phyloP scores from a whole-genome alignment of 345 rosid species.

The Leavenworthia alabamica region DNA sequence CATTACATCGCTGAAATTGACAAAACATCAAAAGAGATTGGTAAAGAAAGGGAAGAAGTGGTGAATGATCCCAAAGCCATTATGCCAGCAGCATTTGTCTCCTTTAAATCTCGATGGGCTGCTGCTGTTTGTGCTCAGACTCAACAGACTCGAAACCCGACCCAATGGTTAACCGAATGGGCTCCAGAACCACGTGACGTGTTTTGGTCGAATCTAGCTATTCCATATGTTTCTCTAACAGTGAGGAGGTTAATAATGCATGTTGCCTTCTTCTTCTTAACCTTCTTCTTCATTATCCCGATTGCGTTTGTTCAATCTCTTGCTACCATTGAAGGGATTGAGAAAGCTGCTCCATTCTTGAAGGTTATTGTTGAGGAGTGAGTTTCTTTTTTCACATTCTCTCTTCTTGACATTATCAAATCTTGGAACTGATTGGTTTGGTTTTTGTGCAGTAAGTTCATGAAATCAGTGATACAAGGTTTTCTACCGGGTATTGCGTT shows the following conservation, averaged over 20 bases:
- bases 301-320: slow-evolving; percentile 84
- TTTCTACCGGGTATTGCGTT: slow-evolving; percentile 74
- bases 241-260: slow-evolving; percentile 61
- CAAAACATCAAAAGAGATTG: slow-evolving; percentile 64
- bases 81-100: slow-evolving; percentile 94
- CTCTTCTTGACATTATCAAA: background rate
- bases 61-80: slow-evolving; percentile 57
- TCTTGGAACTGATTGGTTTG: background rate
- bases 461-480: slow-evolving; percentile 75
- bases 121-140: slow-evolving; percentile 98
- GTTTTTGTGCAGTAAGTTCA: slow-evolving; percentile 48
- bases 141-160: slow-evolving; percentile 77
- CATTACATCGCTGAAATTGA: slow-evolving; percentile 55
- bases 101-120: slow-evolving; percentile 92
- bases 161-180: slow-evolving; percentile 91
- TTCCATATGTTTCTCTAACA: slow-evolving; percentile 75
- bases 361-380: slow-evolving; percentile 54
- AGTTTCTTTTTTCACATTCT: too few species aligned
- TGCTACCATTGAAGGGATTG: slow-evolving; percentile 80
- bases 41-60: slow-evolving; percentile 56
- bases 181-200: slow-evolving; percentile 95
- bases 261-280: slow-evolving; percentile 87
- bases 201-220: slow-evolving; percentile 77
- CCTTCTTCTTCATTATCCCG: slow-evolving; percentile 94
- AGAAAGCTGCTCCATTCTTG: slow-evolving; percentile 64